Conservation (phyloP, 192 early-diverging fungal genomes). For the Chytriomyces confervae region DNA sequence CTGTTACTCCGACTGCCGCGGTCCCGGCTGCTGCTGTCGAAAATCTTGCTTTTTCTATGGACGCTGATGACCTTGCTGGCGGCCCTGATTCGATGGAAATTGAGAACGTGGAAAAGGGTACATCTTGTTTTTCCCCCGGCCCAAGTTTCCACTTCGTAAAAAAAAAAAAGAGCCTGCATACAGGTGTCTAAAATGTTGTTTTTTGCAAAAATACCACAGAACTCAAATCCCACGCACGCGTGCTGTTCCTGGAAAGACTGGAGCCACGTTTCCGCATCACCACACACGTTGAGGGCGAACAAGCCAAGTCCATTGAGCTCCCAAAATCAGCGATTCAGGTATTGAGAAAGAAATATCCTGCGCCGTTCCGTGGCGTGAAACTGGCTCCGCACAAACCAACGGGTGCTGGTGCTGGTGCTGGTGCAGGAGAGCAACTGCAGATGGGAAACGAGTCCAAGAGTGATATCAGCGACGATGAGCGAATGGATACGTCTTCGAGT, state of each 20-base stretch:
- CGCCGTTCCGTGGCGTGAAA: conserved; percentile 5
- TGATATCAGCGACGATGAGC: not conserved
- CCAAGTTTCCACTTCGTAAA: not conserved
- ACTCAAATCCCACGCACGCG: not conserved
- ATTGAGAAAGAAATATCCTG: conserved; percentile 8
- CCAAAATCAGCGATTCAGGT: not conserved
- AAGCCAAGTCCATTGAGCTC: not conserved
- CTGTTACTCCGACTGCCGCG: no score
- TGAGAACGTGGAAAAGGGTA: not conserved
- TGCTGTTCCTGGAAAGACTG: not conserved
- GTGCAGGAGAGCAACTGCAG: not conserved
- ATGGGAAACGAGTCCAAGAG: not conserved
- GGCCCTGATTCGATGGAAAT: not conserved
- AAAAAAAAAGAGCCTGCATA: not conserved
- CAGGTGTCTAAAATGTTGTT: not conserved
- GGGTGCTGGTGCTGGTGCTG: not conserved
- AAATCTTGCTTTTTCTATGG: no score
- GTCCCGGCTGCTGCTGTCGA: no score
- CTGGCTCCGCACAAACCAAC: not conserved
- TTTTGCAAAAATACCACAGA: not conserved
- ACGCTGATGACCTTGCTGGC: no score
- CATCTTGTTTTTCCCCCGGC: not conserved
- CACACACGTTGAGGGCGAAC: not conserved
- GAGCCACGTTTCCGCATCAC: not conserved
- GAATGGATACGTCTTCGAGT: no score